Evolutionary conservation across 805 yeast species (phyloP).

Genomic region (Saccharomycopsis schoenii): DNA sequence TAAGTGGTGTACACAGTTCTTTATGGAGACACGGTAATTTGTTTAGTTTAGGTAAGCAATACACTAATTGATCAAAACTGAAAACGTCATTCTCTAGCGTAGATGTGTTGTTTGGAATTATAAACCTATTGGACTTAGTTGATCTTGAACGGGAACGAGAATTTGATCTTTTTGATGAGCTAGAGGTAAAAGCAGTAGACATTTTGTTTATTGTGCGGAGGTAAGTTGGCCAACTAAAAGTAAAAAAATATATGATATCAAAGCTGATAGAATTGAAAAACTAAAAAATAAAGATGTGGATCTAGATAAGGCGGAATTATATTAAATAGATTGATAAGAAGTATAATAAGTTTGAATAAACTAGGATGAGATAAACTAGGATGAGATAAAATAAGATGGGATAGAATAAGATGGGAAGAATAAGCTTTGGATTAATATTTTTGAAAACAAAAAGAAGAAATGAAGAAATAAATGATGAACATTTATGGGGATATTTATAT

Average conservation of each 20-base stretch:
- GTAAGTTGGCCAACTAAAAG: background rate
- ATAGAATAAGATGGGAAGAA: too few species aligned
- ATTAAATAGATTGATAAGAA: too few species aligned
- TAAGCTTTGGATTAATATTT: too few species aligned
- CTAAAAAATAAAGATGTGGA: too few species aligned
- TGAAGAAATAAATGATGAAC: background rate
- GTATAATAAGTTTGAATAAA: too few species aligned
- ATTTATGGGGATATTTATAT: background rate
- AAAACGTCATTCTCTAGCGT: background rate
- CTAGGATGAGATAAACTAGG: too few species aligned
- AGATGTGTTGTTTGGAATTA: background rate
- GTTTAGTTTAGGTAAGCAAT: background rate
- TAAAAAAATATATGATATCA: too few species aligned
- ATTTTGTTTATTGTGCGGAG: background rate
- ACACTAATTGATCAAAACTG: background rate
- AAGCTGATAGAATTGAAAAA: too few species aligned
- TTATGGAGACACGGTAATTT: conserved; percentile 3
- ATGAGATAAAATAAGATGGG: too few species aligned
- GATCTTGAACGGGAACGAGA: background rate
- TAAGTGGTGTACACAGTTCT: background rate
- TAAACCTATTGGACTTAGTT: background rate
- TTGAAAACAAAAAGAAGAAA: too few species aligned
- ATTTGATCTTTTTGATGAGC: background rate
- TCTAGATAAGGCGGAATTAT: too few species aligned
- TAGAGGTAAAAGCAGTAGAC: too few species aligned